Base-by-base conservation (phyloP, 805 yeast genomes). In the Wickerhamiella hasegawae region DNA sequence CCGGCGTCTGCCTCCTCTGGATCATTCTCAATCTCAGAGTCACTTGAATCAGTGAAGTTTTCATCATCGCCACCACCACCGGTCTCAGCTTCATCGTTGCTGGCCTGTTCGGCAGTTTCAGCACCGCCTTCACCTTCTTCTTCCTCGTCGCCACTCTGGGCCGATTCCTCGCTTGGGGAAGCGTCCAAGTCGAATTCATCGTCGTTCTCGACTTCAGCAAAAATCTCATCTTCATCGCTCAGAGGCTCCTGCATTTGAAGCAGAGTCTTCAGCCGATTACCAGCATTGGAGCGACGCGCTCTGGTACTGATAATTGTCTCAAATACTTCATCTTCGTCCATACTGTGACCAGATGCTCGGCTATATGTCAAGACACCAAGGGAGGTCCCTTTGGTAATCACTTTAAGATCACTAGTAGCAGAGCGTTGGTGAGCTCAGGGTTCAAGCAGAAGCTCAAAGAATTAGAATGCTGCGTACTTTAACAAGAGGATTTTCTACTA, bases 231-330 rank as follows among this genome's bases (percentile, higher is more conserved):
- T 2, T 32, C 36, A 3, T 62, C 65, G 12, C 60, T 62, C 11
- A 59, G 51, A 32, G 71, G 76, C 42, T 71, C 79, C 45, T 76
- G 94, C 20, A 80, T 66, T 39, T 73, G 78, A 15, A 90, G 59
- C 40, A 90, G 65, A 38, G 73, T 72, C 47, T 71, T 71, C 52
- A 90, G 62, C 36, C 90, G 65, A 35, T 81, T 77, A 12, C 98
- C 98, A 1, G 98, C 98, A 58, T 87, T 90, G 30, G 83, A 56
- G 36, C 98, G 71, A 43, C 82, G 65, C 40, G 71, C 60, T 41
- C 96, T 68, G 3, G 93, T 29, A 18, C 30, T 25, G 19, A 37
- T 37, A 18, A 33, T 32, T 28, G 28, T 28, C 10, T 24, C 35
- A 19, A 15, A n/a, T 10, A 19, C 22, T 23, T 23, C 33, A 8